Evolutionary conservation across 768 basidiomycete species (phyloP).

Genomic region (Mycena vitilis): DNA sequence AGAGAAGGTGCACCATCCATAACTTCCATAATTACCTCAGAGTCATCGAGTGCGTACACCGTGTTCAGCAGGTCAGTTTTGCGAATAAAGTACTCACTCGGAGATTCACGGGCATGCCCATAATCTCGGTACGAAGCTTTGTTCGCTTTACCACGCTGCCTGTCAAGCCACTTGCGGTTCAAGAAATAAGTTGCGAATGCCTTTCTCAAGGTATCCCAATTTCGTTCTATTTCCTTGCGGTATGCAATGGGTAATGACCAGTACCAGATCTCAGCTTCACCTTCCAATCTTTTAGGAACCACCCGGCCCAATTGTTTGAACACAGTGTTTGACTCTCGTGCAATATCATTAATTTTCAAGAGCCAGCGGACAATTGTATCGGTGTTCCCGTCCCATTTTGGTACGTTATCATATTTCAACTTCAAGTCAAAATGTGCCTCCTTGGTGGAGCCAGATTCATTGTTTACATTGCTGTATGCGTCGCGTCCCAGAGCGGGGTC

Average conservation of each 20-base stretch:
- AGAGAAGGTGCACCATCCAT: constrained; percentile 46
- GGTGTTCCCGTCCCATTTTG: constrained; percentile 47
- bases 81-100: constrained; percentile 49
- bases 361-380: constrained; percentile 45
- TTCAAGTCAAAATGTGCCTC: constrained; percentile 43
- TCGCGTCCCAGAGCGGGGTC: neutral
- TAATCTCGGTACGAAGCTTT: constrained; percentile 43
- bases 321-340: constrained; percentile 34
- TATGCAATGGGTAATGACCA: constrained; percentile 33
- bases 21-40: constrained; percentile 47
- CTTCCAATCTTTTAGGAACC: constrained; percentile 42
- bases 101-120: constrained; percentile 40
- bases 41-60: constrained; percentile 30
- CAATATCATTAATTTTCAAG: constrained; percentile 40
- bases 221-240: constrained; percentile 32
- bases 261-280: constrained; percentile 46
- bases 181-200: constrained; percentile 46
- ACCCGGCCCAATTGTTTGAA: constrained; percentile 43
- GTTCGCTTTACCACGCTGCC: constrained; percentile 42
- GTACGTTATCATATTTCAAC: constrained; percentile 44
- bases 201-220: constrained; percentile 44
- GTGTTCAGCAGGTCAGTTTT: constrained; percentile 40
- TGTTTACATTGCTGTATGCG: neutral
- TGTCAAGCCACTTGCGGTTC: constrained; percentile 45
- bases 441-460: neutral